Conservation (phyloP, 2,329 filamentous ascomycete species). For the Calonectria pauciramosa region DNA sequence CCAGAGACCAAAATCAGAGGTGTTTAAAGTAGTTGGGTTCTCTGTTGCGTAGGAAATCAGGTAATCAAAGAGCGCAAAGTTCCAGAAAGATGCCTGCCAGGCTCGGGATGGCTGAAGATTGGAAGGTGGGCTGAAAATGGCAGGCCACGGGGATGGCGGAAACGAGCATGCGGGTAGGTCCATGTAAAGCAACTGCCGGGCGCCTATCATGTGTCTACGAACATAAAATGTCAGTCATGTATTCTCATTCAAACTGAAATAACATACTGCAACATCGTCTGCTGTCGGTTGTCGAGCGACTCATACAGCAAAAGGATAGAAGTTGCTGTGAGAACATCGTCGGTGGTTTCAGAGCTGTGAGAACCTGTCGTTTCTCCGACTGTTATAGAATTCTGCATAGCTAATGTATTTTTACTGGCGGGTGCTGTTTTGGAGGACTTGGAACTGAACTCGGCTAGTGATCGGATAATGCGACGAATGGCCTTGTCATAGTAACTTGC, state of each 20-base stretch:
- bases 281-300: neutral
- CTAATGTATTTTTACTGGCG: neutral
- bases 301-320: neutral
- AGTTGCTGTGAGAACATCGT: neutral
- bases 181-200: neutral
- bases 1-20: neutral
- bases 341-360: neutral
- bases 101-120: neutral
- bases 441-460: neutral
- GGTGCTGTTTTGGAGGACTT: neutral
- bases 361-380: neutral
- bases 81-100: conserved; percentile 12
- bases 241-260: neutral
- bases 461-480: neutral
- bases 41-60: neutral
- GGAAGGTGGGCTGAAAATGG: neutral
- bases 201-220: neutral
- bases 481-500: conserved; percentile 9
- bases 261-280: neutral
- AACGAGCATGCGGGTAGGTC: neutral
- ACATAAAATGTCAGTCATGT: neutral
- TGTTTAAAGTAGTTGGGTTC: neutral
- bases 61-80: neutral
- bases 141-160: neutral
- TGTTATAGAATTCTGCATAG: neutral